Evolutionary conservation across 352 stramenopile genomes (phyloP).

Genomic region (Blastocystis hominis): DNA sequence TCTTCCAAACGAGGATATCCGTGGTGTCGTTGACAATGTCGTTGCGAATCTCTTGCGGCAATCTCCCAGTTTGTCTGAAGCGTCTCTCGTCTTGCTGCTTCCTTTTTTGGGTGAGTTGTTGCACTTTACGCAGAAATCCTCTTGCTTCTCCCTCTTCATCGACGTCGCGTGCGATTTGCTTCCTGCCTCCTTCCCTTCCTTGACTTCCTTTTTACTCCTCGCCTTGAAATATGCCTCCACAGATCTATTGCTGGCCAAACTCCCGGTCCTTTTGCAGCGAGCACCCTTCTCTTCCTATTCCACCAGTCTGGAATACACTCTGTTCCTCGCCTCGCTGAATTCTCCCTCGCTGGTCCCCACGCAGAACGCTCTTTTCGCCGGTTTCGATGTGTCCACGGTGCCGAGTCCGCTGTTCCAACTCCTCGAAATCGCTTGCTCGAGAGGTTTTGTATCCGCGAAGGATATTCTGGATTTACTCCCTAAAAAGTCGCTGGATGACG

Average conservation of each 20-base stretch:
- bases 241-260: background rate
- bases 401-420: background rate
- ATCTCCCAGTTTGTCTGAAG: no score
- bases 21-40: no score
- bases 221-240: background rate
- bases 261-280: background rate
- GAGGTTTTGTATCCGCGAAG: no score
- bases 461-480: background rate
- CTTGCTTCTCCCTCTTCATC: background rate
- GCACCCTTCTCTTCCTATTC: background rate
- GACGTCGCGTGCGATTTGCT: background rate
- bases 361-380: no score
- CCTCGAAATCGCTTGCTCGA: background rate
- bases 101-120: background rate
- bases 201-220: background rate
- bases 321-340: no score
- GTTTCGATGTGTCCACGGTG: no score
- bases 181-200: background rate
- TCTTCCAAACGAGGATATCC: background rate
- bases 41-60: no score
- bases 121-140: background rate
- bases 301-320: no score
- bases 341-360: no score
- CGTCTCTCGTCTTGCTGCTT: no score
- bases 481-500: background rate